Evolutionary conservation across 768 basidiomycete genomes (phyloP).

Genomic region (Macrolepiota albuminosa): DNA sequence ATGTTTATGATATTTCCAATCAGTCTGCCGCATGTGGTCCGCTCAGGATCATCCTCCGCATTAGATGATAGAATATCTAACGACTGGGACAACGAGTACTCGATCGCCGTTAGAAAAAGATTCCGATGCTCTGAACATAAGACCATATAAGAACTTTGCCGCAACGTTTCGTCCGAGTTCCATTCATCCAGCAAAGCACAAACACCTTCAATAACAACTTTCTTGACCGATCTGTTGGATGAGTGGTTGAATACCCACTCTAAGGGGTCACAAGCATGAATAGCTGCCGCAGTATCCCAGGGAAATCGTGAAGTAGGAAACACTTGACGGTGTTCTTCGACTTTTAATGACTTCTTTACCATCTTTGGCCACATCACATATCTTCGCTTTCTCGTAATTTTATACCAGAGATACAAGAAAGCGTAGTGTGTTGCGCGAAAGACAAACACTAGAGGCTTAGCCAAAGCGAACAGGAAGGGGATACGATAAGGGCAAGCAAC

Average conservation of each 20-base stretch:
- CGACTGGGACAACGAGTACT: not conserved
- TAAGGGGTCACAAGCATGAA: not conserved
- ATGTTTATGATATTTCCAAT: not conserved
- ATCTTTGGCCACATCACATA: not conserved
- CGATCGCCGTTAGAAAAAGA: not conserved
- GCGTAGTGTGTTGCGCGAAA: not conserved
- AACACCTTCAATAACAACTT: not conserved
- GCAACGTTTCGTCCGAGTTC: not conserved
- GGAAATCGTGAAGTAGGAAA: not conserved
- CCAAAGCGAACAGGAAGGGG: not conserved
- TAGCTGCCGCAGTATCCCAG: not conserved
- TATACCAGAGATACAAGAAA: too few species aligned
- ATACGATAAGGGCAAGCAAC: not conserved
- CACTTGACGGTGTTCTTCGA: not conserved
- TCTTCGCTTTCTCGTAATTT: not conserved
- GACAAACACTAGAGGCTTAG: not conserved
- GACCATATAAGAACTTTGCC: not conserved
- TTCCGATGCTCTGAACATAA: not conserved
- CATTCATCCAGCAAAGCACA: not conserved
- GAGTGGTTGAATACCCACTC: not conserved
- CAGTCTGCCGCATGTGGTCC: not conserved
- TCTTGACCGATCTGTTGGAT: not conserved
- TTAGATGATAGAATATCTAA: not conserved
- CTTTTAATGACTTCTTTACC: not conserved
- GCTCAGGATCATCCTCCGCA: not conserved